These are phyloP conservation scores for Funneliformis mosseae DNA, from an alignment of 192 early-diverging fungal species.

Conservation along the genomic window DNA sequence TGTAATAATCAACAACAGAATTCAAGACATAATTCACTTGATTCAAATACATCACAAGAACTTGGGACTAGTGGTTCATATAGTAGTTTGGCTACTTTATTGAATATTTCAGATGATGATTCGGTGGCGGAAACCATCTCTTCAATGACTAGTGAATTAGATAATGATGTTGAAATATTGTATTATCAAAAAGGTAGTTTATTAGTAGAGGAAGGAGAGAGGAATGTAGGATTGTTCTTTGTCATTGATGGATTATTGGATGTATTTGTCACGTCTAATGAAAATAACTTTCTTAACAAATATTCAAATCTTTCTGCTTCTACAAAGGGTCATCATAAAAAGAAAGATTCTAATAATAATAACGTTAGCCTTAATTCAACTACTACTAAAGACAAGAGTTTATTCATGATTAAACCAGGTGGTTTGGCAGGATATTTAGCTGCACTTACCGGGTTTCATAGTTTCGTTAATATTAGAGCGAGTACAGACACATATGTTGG, in stretches of 20 bases:
- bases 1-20: background rate
- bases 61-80: background rate
- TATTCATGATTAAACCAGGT: slow-evolving; percentile 83
- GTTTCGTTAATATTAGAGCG: slow-evolving; percentile 83
- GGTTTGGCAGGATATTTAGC: slow-evolving; percentile 92
- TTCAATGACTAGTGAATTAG: slow-evolving; percentile 43
- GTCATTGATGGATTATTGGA: slow-evolving; percentile 90
- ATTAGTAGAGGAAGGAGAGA: slow-evolving; percentile 83
- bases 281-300: slow-evolving; percentile 33
- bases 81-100: slow-evolving; percentile 13
- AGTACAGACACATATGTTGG: slow-evolving; percentile 83
- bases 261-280: slow-evolving; percentile 55
- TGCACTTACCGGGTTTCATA: slow-evolving; percentile 88
- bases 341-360: slow-evolving; percentile 45
- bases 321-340: slow-evolving; percentile 25
- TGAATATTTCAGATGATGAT: slow-evolving; percentile 31
- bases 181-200: slow-evolving; percentile 72
- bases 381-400: slow-evolving; percentile 23
- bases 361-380: slow-evolving; percentile 21
- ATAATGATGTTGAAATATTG: slow-evolving; percentile 72
- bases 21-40: slow-evolving; percentile 14
- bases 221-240: slow-evolving; percentile 84
- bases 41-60: slow-evolving; percentile 1
- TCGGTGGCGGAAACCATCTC: slow-evolving; percentile 30
- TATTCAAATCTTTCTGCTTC: slow-evolving; percentile 35